Evolutionary conservation across 306 rosid species (phyloP).

Genomic region (Cucurbita ficifolia): DNA sequence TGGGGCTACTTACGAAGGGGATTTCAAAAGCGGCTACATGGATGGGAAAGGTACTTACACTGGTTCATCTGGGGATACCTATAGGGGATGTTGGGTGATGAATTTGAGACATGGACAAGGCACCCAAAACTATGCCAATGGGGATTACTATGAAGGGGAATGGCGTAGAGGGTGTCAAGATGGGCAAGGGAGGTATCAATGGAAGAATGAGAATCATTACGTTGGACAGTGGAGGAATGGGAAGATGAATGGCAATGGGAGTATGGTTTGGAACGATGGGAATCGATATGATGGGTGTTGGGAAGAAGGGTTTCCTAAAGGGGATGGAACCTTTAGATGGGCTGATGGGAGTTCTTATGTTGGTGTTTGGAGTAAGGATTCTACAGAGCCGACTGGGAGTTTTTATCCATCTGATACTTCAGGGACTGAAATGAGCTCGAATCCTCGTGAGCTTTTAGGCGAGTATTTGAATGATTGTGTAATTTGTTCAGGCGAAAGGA

Average conservation of each 20-base stretch:
- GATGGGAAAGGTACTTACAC: constrained; percentile 74
- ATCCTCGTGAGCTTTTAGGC: constrained; percentile 40
- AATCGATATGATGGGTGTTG: constrained; percentile 73
- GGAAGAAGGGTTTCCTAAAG: constrained; percentile 71
- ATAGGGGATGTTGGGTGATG: constrained; percentile 67
- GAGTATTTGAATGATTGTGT: constrained; percentile 34
- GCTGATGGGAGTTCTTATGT: constrained; percentile 52
- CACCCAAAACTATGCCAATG: constrained; percentile 46
- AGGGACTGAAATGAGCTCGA: constrained; percentile 26
- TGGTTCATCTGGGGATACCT: constrained; percentile 59
- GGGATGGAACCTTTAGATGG: constrained; percentile 70
- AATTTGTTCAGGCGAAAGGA: constrained; percentile 36
- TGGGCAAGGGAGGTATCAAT: constrained; percentile 78
- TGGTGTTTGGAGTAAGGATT: constrained; percentile 65
- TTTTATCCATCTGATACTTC: constrained; percentile 36
- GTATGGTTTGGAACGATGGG: constrained; percentile 58
- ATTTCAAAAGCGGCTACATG: constrained; percentile 53
- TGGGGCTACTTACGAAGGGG: constrained; percentile 85
- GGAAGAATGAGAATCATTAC: constrained; percentile 65
- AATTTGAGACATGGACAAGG: constrained; percentile 72
- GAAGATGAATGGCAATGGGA: constrained; percentile 51
- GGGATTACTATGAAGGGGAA: constrained; percentile 84
- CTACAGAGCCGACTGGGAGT: constrained; percentile 44
- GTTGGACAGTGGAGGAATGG: constrained; percentile 72
- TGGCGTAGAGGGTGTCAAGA: constrained; percentile 70